Conservation (phyloP, 139 green algal genomes). For the Closterium sp. region DNA sequence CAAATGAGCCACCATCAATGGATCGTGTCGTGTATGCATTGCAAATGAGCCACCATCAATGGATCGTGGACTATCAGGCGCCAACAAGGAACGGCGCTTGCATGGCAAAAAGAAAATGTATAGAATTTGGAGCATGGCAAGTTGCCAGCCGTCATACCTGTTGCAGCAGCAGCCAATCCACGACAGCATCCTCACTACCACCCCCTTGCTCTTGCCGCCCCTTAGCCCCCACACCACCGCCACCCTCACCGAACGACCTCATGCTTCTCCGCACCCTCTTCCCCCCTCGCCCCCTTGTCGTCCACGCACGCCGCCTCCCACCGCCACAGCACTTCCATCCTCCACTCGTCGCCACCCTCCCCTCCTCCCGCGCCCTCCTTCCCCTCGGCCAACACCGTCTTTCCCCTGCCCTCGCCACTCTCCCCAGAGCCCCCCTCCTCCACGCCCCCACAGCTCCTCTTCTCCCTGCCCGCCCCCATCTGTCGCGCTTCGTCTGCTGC, state of each 20-base stretch:
- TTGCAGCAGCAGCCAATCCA: not conserved
- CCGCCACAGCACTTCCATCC: not conserved
- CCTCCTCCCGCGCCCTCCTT: not conserved
- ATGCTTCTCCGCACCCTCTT: not conserved
- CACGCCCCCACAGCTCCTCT: not conserved
- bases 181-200: not conserved
- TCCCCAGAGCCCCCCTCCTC: not conserved
- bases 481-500: not conserved
- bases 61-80: too few species aligned
- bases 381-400: not conserved
- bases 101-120: too few species aligned
- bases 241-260: not conserved
- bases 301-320: not conserved
- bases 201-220: not conserved
- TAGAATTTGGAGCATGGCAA: too few species aligned
- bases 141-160: not conserved
- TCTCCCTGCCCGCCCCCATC: not conserved
- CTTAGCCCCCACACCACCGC: not conserved
- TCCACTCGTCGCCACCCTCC: not conserved
- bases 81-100: not conserved
- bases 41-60: not conserved
- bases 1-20: not conserved
- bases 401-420: not conserved
- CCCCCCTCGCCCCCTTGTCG: not conserved
- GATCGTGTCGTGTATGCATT: too few species aligned